Conservation (phyloP, 2,329 filamentous ascomycete species). For the Monilinia vaccinii-corymbosi region DNA sequence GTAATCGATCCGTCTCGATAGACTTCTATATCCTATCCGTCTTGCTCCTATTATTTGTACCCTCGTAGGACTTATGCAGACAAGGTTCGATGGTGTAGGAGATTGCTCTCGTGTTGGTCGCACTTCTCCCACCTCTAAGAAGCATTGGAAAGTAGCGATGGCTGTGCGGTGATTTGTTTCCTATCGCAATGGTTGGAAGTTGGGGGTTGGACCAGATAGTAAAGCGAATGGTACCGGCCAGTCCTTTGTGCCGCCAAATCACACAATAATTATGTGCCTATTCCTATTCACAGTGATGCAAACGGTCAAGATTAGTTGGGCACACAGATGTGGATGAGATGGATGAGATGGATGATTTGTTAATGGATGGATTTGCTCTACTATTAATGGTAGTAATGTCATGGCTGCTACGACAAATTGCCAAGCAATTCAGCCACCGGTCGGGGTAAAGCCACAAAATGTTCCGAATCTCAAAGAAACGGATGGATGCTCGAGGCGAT, state of each 20-base stretch:
- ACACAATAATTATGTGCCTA: not conserved
- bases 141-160: slow-evolving; percentile 7
- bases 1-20: not conserved
- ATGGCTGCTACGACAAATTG: not conserved
- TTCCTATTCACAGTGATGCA: not conserved
- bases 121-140: slow-evolving; percentile 16
- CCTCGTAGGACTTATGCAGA: slow-evolving; percentile 13
- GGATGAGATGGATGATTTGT: too few species aligned
- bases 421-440: not conserved
- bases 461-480: not conserved
- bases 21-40: not conserved
- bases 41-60: not conserved
- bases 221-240: not conserved
- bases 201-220: not conserved
- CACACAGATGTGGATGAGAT: not conserved
- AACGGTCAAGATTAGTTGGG: not conserved
- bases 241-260: not conserved
- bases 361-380: too few species aligned
- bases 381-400: not conserved
- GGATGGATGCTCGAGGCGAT: too few species aligned
- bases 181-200: not conserved
- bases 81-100: slow-evolving; percentile 22
- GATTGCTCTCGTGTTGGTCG: slow-evolving; percentile 21
- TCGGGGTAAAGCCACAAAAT: slow-evolving; percentile 1
- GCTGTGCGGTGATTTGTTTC: not conserved